Conservation (phyloP, 495 filamentous ascomycete species). For the Hypoxylon fragiforme region DNA sequence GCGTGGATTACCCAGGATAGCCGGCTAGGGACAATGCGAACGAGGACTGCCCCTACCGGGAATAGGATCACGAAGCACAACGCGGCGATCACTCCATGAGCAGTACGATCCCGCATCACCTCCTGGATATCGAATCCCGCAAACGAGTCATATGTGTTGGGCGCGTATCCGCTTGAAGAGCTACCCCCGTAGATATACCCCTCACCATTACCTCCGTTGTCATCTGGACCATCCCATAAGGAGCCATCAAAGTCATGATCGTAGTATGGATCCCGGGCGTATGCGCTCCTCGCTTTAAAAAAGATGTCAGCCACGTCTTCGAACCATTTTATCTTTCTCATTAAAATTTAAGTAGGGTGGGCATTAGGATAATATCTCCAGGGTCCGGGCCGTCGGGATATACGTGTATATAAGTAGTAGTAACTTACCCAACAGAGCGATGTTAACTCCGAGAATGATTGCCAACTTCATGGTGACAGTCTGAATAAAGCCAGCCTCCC, state of each 20-base stretch:
- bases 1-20: constrained; percentile 53
- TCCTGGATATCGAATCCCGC: constrained; percentile 29
- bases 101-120: constrained; percentile 31
- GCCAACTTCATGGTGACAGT: constrained; percentile 1
- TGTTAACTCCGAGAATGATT: constrained; percentile 3
- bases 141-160: too few relatives aligned
- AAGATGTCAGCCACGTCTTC: not conserved
- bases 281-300: not conserved
- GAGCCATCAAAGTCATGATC: not conserved
- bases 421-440: constrained; percentile 20
- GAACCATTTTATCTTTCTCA: too few relatives aligned
- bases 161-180: constrained; percentile 9
- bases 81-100: constrained; percentile 48
- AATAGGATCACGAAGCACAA: constrained; percentile 56
- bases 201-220: not conserved
- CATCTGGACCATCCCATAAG: not conserved
- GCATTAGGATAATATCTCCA: too few relatives aligned
- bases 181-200: not conserved
- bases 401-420: too few relatives aligned
- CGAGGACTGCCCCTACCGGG: constrained; percentile 56
- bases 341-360: too few relatives aligned
- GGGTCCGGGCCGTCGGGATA: too few relatives aligned
- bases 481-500: too few relatives aligned
- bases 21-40: constrained; percentile 52
- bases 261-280: constrained; percentile 6